Evolutionary conservation across 1,284 basidiomycete species (phyloP).

Genomic region (Porodaedalea pini): DNA sequence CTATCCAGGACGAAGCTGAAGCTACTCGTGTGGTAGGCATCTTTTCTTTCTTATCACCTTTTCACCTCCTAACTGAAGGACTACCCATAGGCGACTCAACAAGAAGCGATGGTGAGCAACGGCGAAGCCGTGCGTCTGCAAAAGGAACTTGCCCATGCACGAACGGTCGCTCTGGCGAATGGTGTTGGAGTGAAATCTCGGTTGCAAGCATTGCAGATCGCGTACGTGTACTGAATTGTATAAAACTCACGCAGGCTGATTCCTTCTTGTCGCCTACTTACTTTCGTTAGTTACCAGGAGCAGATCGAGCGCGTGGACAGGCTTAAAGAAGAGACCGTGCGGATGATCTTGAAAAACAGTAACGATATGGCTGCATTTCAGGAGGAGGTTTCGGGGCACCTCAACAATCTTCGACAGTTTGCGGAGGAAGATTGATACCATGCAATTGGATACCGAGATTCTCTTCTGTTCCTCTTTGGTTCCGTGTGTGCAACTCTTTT

Average conservation of each 20-base stretch:
- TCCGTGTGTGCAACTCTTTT: background rate
- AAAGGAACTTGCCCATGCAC: constrained; percentile 63
- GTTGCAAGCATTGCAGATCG: constrained; percentile 60
- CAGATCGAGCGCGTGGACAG: constrained; percentile 69
- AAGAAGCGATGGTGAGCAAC: constrained; percentile 61
- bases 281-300: constrained; percentile 57
- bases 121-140: constrained; percentile 62
- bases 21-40: constrained; percentile 66
- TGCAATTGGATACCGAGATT: background rate
- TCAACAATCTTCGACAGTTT: constrained; percentile 62
- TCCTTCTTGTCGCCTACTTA: constrained; percentile 4
- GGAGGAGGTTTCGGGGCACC: constrained; percentile 64
- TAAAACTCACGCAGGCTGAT: background rate
- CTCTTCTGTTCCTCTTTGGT: background rate
- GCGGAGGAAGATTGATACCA: constrained; percentile 49
- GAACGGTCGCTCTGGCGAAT: constrained; percentile 68
- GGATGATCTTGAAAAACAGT: constrained; percentile 76
- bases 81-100: constrained; percentile 59
- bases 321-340: constrained; percentile 69
- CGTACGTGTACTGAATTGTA: constrained; percentile 31
- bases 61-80: constrained; percentile 6
- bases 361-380: constrained; percentile 77
- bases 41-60: constrained; percentile 8
- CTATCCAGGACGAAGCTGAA: constrained; percentile 63
- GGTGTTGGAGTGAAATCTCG: constrained; percentile 77